Evolutionary conservation across 164 flowering plant genomes (phyloP).

Genomic region (Buxus sempervirens): DNA sequence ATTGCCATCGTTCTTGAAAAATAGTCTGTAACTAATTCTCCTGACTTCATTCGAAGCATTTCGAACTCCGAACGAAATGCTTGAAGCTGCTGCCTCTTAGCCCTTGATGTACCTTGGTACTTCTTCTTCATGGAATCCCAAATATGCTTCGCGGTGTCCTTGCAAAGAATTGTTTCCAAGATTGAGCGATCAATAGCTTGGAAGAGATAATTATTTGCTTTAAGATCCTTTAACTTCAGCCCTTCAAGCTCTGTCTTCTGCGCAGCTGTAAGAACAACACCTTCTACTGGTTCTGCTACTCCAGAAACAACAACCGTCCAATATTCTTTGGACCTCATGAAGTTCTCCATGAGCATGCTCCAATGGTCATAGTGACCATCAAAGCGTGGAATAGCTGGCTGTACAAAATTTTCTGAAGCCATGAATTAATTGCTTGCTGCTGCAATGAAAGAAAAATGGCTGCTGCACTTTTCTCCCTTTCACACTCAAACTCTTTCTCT

Average conservation of each 20-base stretch:
- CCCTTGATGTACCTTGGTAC: not conserved
- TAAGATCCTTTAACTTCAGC: not conserved
- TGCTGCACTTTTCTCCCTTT: too few relatives aligned
- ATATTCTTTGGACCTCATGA: conserved; percentile 12
- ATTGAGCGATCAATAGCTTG: not conserved
- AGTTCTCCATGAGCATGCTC: conserved; percentile 15
- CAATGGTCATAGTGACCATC: conserved; percentile 17
- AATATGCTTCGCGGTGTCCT: not conserved
- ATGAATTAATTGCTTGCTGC: too few relatives aligned
- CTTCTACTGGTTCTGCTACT: not conserved
- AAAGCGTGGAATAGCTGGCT: conserved; percentile 5
- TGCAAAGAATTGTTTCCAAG: conserved; percentile 3
- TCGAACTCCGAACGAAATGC: not conserved
- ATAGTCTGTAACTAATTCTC: not conserved
- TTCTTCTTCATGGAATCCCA: conserved; percentile 8
- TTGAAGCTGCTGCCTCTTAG: not conserved
- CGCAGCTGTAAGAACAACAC: not conserved
- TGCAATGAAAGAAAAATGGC: too few relatives aligned
- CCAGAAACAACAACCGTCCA: not conserved
- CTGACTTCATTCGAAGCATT: not conserved
- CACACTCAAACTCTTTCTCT: too few relatives aligned
- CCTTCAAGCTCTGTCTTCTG: not conserved
- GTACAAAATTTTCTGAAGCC: too few relatives aligned
- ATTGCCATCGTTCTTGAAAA: not conserved
- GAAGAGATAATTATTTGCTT: conserved; percentile 1